A percentile compares a stretch with the other conserved stretches of the same genome.
phyloP scores from a whole-genome alignment of 257 asterid genomes.

The Solanum okadae region DNA sequence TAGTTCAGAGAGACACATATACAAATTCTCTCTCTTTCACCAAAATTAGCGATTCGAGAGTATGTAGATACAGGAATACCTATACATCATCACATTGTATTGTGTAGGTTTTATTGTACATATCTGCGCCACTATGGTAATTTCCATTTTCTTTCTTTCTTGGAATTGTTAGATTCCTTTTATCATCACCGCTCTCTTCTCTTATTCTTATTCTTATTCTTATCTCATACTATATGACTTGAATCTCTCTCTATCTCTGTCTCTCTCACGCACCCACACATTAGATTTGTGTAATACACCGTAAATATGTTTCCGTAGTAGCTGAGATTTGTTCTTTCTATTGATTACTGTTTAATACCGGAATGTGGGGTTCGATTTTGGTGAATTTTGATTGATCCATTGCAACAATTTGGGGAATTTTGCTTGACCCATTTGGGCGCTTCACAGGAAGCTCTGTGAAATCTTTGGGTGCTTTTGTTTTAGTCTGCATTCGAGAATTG shows the following conservation, averaged over 20 bases:
- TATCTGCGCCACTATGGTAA: neutral
- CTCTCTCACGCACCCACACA: neutral
- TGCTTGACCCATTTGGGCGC: neutral
- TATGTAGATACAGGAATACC: neutral
- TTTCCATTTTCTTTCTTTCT: neutral
- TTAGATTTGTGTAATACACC: neutral
- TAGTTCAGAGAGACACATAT: neutral
- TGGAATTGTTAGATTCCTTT: neutral
- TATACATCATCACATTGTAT: neutral
- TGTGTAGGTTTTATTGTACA: neutral
- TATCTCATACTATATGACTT: neutral
- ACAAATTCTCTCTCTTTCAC: constrained; percentile 1
- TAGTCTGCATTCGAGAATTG: constrained; percentile 10
- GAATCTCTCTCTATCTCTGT: neutral
- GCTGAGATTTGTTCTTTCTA: neutral
- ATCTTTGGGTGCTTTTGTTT: constrained; percentile 14
- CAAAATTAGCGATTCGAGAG: constrained; percentile 4
- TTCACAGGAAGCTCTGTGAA: neutral
- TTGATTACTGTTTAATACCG: neutral
- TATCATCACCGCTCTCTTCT: neutral
- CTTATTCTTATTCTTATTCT: neutral
- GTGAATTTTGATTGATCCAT: neutral
- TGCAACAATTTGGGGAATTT: neutral
- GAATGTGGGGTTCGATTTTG: neutral
- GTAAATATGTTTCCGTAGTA: neutral